These are phyloP conservation scores for Halteria grandinella DNA, from an alignment of 73 alveolate genomes.

Conservation along the genomic window DNA sequence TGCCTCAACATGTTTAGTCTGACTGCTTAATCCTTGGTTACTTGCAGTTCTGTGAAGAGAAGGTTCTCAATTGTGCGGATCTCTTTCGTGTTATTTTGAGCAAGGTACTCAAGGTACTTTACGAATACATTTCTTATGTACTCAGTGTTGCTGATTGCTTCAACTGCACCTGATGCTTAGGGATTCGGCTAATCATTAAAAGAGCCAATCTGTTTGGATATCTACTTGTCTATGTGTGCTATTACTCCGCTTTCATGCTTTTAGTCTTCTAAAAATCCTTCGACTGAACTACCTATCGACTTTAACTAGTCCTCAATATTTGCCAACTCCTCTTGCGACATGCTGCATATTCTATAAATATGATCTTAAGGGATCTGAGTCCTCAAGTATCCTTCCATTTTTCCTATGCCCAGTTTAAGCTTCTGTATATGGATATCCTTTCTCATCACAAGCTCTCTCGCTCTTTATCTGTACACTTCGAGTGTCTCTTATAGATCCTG, in stretches of 20 bases:
- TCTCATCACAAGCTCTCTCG: constrained; percentile 38
- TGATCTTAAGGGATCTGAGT: neutral
- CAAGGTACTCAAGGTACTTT: constrained; percentile 61
- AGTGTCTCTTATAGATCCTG: constrained; percentile 3
- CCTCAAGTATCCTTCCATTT: constrained; percentile 27
- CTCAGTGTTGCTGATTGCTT: constrained; percentile 56
- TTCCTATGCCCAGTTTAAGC: neutral
- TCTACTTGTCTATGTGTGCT: no score
- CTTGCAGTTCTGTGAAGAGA: constrained; percentile 46
- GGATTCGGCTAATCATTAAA: neutral
- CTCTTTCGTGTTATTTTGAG: constrained; percentile 62
- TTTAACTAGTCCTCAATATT: no score
- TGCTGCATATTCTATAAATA: constrained; percentile 1
- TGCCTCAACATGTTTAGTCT: constrained; percentile 44
- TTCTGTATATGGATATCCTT: constrained; percentile 40
- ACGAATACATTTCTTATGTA: constrained; percentile 64
- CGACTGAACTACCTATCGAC: no score
- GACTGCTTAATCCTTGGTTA: constrained; percentile 32
- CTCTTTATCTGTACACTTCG: constrained; percentile 12
- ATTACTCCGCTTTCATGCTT: no score
- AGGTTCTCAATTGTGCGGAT: constrained; percentile 59
- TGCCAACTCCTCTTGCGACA: no score
- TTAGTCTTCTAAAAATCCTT: no score
- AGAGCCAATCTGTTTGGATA: neutral
- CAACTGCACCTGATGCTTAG: neutral